Base-by-base conservation (phyloP, 169 alveolate species). In the Babesia ovata region DNA sequence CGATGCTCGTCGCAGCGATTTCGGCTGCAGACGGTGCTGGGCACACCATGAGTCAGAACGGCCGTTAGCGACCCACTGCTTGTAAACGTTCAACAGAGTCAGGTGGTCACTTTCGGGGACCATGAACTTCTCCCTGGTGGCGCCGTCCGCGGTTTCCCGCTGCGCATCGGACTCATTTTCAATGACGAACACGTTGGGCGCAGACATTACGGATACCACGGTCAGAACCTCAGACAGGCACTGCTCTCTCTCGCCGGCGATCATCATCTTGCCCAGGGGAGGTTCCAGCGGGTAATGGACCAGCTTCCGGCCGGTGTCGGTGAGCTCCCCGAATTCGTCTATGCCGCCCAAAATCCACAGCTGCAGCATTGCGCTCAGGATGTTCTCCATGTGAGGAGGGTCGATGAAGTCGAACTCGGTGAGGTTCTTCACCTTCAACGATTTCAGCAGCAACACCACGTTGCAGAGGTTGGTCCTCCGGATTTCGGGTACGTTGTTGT, bases 231-330 rank as follows among this genome's bases (percentile, higher is more conserved):
- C 99, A 42, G 95, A 91, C 70, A 98, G 88, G 77, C 99, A 97
- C 56, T 65, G 63, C 56, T 76, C 79, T 22, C 72, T 73, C 60
- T 77, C 87, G 29, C 91, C 88, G 42, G 93, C 89, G 50, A 98
- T 93, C 63, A 98, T 93, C 96, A 98, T 97, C 93, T 98, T 98
- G 26, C 99, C 92, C 45, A 98, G 92, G 0, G 99, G 99, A 0
- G 99, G 99, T 70, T 99, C 99, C 65, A 98, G 92, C 0, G 99
- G 99, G 84, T 97, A 97, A 81, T 96, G 98, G 4, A 98, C 98
- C 99, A 98, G 98, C 84, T 95, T 92, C 69, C 91, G 85, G 29
- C 99, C 99, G 48, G 57, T 71, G 29, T 86, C 91, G 13, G 96
- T 92, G 75, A 93, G 83, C 75, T 93, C 84, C 39, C 99, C 95